Percentiles rank a stretch among this genome's conserved stretches.
Conservation (phyloP, 768 basidiomycete genomes). For the Suillus sp. region DNA sequence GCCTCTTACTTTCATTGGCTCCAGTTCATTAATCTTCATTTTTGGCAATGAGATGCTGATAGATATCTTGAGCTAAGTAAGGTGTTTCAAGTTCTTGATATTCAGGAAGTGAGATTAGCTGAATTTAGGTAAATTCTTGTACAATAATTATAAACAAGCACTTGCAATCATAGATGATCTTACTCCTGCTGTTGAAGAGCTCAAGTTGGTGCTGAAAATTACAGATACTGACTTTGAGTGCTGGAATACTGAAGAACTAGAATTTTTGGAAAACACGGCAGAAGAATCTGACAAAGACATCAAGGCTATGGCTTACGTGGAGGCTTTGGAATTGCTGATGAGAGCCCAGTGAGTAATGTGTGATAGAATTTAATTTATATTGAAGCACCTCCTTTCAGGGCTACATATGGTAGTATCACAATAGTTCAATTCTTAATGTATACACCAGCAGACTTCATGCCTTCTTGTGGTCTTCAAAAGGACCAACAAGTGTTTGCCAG, state of each 20-base stretch:
- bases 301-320: constrained; percentile 14
- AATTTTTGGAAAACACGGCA: not conserved
- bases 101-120: not conserved
- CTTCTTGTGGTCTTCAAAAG: constrained; percentile 16
- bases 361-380: too few species aligned
- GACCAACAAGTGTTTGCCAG: constrained; percentile 18
- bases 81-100: not conserved
- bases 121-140: constrained; percentile 13
- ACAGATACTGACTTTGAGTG: not conserved
- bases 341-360: too few species aligned
- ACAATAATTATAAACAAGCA: constrained; percentile 22
- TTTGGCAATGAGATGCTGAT: constrained; percentile 15
- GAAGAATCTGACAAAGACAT: constrained; percentile 24
- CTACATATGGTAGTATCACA: constrained; percentile 15
- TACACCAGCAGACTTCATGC: constrained; percentile 18
- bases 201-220: not conserved
- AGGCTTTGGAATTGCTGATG: not conserved
- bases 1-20: constrained; percentile 22
- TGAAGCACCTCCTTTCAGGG: too few species aligned
- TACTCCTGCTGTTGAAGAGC: constrained; percentile 1
- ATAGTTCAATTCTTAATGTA: constrained; percentile 17
- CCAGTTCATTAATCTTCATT: constrained; percentile 15
- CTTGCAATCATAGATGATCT: constrained; percentile 7
- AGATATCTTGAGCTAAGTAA: constrained; percentile 11
- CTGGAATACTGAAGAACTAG: constrained; percentile 6